These are phyloP conservation scores for Leccinum boreale DNA, from an alignment of 768 basidiomycete species.

Conservation along the genomic window DNA sequence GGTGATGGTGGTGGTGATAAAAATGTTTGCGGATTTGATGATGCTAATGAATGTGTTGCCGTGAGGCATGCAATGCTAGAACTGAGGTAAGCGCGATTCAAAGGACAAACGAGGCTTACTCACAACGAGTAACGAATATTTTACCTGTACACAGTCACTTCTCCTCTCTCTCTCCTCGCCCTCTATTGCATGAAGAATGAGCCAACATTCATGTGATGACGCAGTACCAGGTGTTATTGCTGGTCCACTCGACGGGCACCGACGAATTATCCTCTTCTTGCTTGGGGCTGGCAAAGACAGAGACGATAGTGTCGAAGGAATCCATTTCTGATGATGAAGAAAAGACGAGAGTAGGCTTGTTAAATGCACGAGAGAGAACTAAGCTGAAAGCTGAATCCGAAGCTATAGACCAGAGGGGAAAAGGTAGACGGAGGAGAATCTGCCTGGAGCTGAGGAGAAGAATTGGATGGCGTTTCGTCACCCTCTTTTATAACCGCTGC, in stretches of 20 bases:
- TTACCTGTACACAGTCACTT: neutral
- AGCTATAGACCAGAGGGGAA: no score
- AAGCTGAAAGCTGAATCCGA: neutral
- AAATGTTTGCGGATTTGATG: neutral
- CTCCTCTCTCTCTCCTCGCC: neutral
- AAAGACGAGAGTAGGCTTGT: neutral
- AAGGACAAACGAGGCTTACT: slow-evolving; percentile 4
- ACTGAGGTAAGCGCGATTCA: slow-evolving; percentile 7
- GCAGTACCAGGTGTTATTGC: slow-evolving; percentile 8
- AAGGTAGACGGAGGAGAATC: neutral
- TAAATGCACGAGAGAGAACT: neutral
- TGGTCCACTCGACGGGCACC: slow-evolving; percentile 14
- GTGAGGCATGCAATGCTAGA: slow-evolving; percentile 8
- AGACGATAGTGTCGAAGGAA: slow-evolving; percentile 15
- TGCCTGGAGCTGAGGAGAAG: slow-evolving; percentile 4
- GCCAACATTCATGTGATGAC: slow-evolving; percentile 17
- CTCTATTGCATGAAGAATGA: neutral
- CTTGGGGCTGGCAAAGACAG: slow-evolving; percentile 11
- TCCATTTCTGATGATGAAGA: slow-evolving; percentile 18
- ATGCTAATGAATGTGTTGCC: slow-evolving; percentile 7
- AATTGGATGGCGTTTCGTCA: neutral
- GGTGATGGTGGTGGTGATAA: slow-evolving; percentile 1
- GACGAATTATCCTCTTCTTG: slow-evolving; percentile 7
- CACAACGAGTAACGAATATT: slow-evolving; percentile 21
- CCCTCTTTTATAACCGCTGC: slow-evolving; percentile 18